Evolutionary conservation across 306 rosid species (phyloP), one percentile per base, ranked within the genome.

Genomic region (Lupinus albus): DNA sequence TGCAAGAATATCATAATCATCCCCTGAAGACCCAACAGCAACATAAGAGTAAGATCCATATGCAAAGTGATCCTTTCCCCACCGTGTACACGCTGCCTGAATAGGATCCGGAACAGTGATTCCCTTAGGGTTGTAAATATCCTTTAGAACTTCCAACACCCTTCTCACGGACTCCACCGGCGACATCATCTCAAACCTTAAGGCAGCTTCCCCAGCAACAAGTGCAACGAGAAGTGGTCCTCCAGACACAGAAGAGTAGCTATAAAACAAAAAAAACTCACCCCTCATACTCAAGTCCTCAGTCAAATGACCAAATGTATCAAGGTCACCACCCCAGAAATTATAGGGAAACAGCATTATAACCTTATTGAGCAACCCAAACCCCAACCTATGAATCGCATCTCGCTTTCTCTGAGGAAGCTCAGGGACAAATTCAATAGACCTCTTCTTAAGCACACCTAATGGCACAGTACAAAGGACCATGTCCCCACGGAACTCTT

Each of bases 281-380:
- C 97, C 95, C 75, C 97, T 83, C 92, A 86, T 84, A 66, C 92
- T 86, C 55, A 86, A 83, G 67, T 88, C 93, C 68, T 91, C 86
- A 33, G 88, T 83, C 84, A 91, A 80, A 78, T 88, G 97, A 47
- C 97, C 97, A 62, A 88, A 91, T 0, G 97, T 91, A 68, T 91
- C 97, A 64, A 91, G 76, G 67, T 88, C 83, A 38, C 95, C 95
- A 78, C 97, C 97, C 97, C 97, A 91, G 38, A 91, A 91, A 68
- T 91, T 88, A 64, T 86, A 78, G 0, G 97, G 97, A 75, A 91
- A 88, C 78, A 91, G 50, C 71, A 91, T 81, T 12, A 86, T 92
- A 66, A 91, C 97, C 81, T 91, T 91, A 71, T 91, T 91, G 66
- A 91, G 62, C 54, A 91, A 78, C 32, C 97, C 97, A 49, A 91